Evolutionary conservation across 2,329 filamentous ascomycete genomes (phyloP), one percentile per base, ranked within the genome.

Genomic region (Trichoderma aggressivum): DNA sequence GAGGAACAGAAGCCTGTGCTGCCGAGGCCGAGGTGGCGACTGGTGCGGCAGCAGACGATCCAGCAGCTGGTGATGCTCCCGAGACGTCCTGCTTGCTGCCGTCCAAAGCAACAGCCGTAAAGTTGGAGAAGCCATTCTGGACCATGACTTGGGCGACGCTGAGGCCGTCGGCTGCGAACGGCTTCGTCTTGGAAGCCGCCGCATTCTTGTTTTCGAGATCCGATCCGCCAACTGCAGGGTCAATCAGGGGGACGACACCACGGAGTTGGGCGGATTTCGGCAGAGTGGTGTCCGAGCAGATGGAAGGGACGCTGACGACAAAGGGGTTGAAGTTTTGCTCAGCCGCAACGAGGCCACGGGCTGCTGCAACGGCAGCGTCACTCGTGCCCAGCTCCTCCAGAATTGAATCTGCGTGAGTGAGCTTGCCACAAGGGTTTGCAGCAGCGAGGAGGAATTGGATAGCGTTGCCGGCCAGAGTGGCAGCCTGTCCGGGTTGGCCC

Each of bases 311-410:
- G 50, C 34, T 67, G 34, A 67, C 64, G 24, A 67, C 64, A 58
- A 67, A 67, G 11, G 64, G 64, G 53, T 67, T 67, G 64, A 67
- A 67, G 16, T 67, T 67, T 30, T 67, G 64, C 53, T 67, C 64
- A 12, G 64, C 64, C n/a, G 64, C 64, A 39, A 67, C 64, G 7
- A 67, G 34, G 14, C 64, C 64, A 30, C 64, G 64, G 11, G 64
- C 64, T 21, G 64, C 64, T 10, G 64, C 64, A 24, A 67, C 64
- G 12, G 64, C 64, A 18, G 50, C 50, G 34, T 67, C 64, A 12
- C 64, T 67, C 5, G 64, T 67, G 18, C 64, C 64, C 11, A 67
- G 64, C 53, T 67, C 6, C 3, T n/a, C 7, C 1, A 26, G 24
- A 39, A 16, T 58, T 14, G 34, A 43, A 47, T 67, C 64, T 4